Percentiles rank a stretch among this genome's conserved stretches.
Conservation (phyloP, 129 eudicot genomes). For the Pseudognaphalium luteoalbum region DNA sequence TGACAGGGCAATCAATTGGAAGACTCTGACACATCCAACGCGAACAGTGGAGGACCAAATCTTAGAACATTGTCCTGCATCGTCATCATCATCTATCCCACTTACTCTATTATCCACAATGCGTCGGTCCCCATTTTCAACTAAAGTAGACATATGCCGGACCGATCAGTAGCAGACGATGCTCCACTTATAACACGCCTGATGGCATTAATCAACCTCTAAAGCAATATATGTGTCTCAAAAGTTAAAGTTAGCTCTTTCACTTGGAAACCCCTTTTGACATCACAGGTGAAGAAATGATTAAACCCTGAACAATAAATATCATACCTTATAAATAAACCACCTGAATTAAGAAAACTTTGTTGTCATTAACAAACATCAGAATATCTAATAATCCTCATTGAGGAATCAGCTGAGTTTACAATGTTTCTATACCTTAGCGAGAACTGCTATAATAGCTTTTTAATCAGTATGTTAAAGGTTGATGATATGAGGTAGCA, state of each 20-base stretch:
- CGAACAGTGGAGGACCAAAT: slow-evolving; percentile 19
- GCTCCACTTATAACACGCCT: slow-evolving; percentile 25
- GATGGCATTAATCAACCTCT: slow-evolving; percentile 18
- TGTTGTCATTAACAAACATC: background rate
- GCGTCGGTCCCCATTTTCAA: slow-evolving; percentile 24
- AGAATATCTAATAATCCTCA: background rate
- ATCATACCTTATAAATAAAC: background rate
- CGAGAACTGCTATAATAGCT: background rate
- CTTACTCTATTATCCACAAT: slow-evolving; percentile 4
- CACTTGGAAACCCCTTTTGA: slow-evolving; percentile 27
- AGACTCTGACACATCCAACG: slow-evolving; percentile 11
- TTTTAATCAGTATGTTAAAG: background rate
- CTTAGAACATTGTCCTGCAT: slow-evolving; percentile 23
- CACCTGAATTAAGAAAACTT: background rate
- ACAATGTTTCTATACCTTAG: background rate
- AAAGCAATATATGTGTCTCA: slow-evolving; percentile 19
- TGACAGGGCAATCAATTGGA: slow-evolving; percentile 10
- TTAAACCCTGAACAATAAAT: slow-evolving; percentile 5
- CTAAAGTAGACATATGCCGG: slow-evolving; percentile 27
- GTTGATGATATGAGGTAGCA: background rate
- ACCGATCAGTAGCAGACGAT: slow-evolving; percentile 25
- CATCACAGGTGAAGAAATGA: slow-evolving; percentile 28
- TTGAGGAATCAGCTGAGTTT: background rate
- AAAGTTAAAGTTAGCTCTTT: slow-evolving; percentile 21
- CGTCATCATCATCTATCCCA: slow-evolving; percentile 4